Evolutionary conservation across 257 asterid genomes (phyloP), one percentile per base, ranked within the genome.

Genomic region (Cordia subcordata): DNA sequence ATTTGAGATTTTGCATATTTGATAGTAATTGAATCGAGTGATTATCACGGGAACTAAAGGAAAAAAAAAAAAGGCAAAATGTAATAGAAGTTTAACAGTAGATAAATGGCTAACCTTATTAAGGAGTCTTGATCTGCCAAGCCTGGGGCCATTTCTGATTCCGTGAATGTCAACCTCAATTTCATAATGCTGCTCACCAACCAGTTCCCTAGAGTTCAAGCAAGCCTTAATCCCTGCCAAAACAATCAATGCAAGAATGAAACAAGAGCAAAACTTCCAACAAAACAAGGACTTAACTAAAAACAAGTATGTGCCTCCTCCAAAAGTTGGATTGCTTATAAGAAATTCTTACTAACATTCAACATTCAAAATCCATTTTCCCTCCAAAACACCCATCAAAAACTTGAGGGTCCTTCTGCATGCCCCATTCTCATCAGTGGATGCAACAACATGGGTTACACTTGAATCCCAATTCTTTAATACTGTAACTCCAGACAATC

Each of bases 351-450:
- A 78, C 98, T 81, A 59, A 92, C 99, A 92, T 9, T 81, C 71
- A 9, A 82, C 76, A 62, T 77, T 81, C 72, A 92, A 59, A 67
- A 88, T 80, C 99, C 99, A 92, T 81, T 88, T 86, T 57, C 99
- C 99, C 72, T 81, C 91, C 82, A 92, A 63, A 67, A 92, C 72
- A 23, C 96, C 96, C 99, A 84, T 92, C 79, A 92, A 72, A 72
- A 77, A 81, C 60, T 92, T 92, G 68, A 86, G 84, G 58, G 96
- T 92, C 65, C 99, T 76, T 80, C 78, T 81, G 75, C 99, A 86
- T 17, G 95, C 87, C 50, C 96, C 89, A 67, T 81, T 84, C 71
- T 82, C 86, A 75, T 86, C 80, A 55, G 80, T 77, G 64, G 96
- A 84, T 62, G 96, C 86, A 68, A 92, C 75, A 68, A 92, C 82